Evolutionary conservation across 495 filamentous ascomycete genomes (phyloP), one percentile per base, ranked within the genome.

Genomic region (Podospora bellae-mahoneyi): DNA sequence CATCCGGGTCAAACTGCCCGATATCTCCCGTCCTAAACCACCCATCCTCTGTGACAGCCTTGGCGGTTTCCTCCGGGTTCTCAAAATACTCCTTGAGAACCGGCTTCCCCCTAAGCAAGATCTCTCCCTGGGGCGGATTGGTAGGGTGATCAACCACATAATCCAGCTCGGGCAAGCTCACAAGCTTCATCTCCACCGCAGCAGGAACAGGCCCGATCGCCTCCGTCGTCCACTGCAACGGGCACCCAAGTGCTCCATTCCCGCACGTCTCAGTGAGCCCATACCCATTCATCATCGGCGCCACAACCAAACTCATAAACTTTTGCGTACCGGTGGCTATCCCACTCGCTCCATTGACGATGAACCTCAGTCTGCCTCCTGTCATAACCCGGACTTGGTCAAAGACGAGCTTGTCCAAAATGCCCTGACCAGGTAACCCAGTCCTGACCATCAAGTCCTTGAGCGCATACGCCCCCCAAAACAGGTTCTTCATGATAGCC

Each of bases 1-100:
- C 94, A 60, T 87, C 79, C 26, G 85, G 82, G 73, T 94, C 91
- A 44, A 97, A 80, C 27, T 84, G 83, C 73, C 87, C 89, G 53
- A 97, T 91, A 69, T 97, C 94, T 10, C 94, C 94, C 0, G 94
- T 96, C 57, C 87, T 86, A 84, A 97, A 96, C 94, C 94, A 97
- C 59, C 94, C 94, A 68, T 97, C 94, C 53, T 87, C 78, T 0
- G 92, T 90, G 48, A 96, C 82, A 7, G 89, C 90, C 78, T 92
- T 92, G 61, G 83, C 81, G 5, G 94, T 97, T 77, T 96, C 91
- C 34, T 91, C 92, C 3, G 88, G 84, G 77, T 94, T 91, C 73
- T 90, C 88, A 81, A 87, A 93, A 76, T 97, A 97, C 68, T 87
- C 88, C 23, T 78, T 81, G 75, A 94, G 89, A 19, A 92, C 82